phyloP scores from a whole-genome alignment of 495 filamentous ascomycete genomes.

The Choiromyces venosus region DNA sequence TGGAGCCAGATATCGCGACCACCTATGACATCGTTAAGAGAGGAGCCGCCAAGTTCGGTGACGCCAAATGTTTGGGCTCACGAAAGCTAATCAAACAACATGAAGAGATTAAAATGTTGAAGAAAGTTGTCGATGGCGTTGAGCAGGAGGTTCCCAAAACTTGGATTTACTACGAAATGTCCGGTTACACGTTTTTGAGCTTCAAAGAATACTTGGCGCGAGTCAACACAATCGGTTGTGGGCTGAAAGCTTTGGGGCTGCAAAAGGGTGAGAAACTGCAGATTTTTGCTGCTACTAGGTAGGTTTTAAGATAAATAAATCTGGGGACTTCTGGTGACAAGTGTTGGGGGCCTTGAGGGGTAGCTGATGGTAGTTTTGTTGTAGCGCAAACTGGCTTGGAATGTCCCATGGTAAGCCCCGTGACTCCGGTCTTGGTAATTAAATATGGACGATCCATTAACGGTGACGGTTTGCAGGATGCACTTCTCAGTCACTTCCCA shows the following conservation, averaged over 20 bases:
- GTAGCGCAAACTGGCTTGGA: slow-evolving; percentile 68
- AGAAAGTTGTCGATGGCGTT: slow-evolving; percentile 89
- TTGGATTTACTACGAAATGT: slow-evolving; percentile 94
- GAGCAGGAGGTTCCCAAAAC: slow-evolving; percentile 88
- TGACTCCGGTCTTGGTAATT: not conserved
- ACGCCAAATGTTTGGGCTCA: slow-evolving; percentile 75
- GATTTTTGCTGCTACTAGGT: slow-evolving; percentile 83
- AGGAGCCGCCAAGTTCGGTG: slow-evolving; percentile 75
- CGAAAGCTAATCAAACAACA: slow-evolving; percentile 79
- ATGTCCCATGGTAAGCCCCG: slow-evolving; percentile 58
- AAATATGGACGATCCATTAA: not conserved
- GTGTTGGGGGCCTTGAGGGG: not conserved
- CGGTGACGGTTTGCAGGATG: slow-evolving; percentile 38
- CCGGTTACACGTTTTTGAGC: slow-evolving; percentile 75
- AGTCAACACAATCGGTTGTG: slow-evolving; percentile 66
- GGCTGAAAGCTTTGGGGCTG: slow-evolving; percentile 75
- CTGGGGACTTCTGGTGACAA: not conserved
- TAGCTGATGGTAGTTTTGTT: not conserved
- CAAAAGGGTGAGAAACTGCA: slow-evolving; percentile 68
- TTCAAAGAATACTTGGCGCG: slow-evolving; percentile 84
- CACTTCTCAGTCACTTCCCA: slow-evolving; percentile 82
- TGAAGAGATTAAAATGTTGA: slow-evolving; percentile 90
- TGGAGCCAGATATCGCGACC: slow-evolving; percentile 67
- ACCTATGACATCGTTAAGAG: slow-evolving; percentile 78
- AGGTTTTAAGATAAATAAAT: slow-evolving; percentile 18